Evolutionary conservation across 805 yeast species (phyloP).

Genomic region (Candida ficus): DNA sequence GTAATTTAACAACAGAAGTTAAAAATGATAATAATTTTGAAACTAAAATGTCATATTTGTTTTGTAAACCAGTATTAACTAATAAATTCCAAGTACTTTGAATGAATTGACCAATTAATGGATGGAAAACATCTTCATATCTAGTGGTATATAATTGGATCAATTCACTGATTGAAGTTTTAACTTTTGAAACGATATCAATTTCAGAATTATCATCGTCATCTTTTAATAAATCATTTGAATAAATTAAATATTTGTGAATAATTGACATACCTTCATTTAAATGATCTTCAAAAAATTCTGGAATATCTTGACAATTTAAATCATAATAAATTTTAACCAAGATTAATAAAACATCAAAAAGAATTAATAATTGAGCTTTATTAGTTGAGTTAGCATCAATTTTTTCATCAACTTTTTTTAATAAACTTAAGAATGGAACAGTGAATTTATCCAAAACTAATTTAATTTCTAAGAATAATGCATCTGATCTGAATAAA

Average conservation of each 20-base stretch:
- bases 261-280: constrained; percentile 70
- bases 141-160: constrained; percentile 82
- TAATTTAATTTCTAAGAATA: constrained; percentile 79
- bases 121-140: constrained; percentile 88
- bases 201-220: constrained; percentile 63
- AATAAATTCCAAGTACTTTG: constrained; percentile 78
- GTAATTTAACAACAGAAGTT: constrained; percentile 72
- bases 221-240: constrained; percentile 48
- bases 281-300: constrained; percentile 91
- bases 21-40: constrained; percentile 76
- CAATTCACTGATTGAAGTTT: constrained; percentile 79
- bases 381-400: constrained; percentile 39
- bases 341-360: constrained; percentile 67
- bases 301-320: constrained; percentile 97
- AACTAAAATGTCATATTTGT: constrained; percentile 79
- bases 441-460: constrained; percentile 78
- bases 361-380: constrained; percentile 47
- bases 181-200: constrained; percentile 64
- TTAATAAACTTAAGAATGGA: constrained; percentile 71
- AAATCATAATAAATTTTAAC: constrained; percentile 86
- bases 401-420: constrained; percentile 63
- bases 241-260: constrained; percentile 71
- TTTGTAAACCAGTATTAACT: constrained; percentile 57
- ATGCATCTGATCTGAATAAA: constrained; percentile 81
- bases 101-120: constrained; percentile 70